Conservation (phyloP, 176 grass and related monocot genomes). For the Aegilops longissima region DNA sequence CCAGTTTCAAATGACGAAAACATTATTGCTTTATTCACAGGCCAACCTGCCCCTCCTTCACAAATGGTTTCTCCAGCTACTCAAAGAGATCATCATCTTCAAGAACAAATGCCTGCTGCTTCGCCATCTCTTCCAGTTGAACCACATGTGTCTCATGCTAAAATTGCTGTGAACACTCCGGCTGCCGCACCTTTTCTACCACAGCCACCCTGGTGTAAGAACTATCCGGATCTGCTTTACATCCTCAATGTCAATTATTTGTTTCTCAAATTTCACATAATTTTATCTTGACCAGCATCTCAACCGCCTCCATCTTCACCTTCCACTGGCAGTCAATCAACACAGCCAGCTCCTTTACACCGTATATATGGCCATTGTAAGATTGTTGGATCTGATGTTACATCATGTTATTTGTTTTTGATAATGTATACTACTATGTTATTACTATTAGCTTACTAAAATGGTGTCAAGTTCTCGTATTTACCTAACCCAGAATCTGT, state of each 20-base stretch:
- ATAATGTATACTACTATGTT: neutral
- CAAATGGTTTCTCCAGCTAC: constrained; percentile 18
- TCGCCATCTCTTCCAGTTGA: constrained; percentile 39
- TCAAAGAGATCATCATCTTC: constrained; percentile 3
- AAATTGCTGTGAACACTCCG: constrained; percentile 14
- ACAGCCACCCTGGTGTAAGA: constrained; percentile 30
- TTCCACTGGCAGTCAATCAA: constrained; percentile 16
- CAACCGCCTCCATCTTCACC: neutral
- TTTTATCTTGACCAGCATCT: constrained; percentile 27
- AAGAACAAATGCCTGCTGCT: constrained; percentile 23
- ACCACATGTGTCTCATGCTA: constrained; percentile 11
- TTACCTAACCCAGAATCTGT: constrained; percentile 29
- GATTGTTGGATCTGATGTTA: constrained; percentile 15
- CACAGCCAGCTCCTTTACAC: constrained; percentile 10
- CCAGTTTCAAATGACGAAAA: neutral
- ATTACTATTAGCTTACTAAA: neutral
- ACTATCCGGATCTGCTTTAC: constrained; percentile 1
- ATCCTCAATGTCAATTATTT: constrained; percentile 5
- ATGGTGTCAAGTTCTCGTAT: constrained; percentile 18
- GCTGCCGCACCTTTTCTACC: constrained; percentile 20
- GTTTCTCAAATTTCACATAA: neutral
- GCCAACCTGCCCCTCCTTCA: neutral
- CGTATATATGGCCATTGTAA: constrained; percentile 24
- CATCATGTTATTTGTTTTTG: neutral
- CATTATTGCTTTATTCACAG: constrained; percentile 18